Conservation (phyloP, 2,329 filamentous ascomycete species). For the Aspergillus alliaceus region DNA sequence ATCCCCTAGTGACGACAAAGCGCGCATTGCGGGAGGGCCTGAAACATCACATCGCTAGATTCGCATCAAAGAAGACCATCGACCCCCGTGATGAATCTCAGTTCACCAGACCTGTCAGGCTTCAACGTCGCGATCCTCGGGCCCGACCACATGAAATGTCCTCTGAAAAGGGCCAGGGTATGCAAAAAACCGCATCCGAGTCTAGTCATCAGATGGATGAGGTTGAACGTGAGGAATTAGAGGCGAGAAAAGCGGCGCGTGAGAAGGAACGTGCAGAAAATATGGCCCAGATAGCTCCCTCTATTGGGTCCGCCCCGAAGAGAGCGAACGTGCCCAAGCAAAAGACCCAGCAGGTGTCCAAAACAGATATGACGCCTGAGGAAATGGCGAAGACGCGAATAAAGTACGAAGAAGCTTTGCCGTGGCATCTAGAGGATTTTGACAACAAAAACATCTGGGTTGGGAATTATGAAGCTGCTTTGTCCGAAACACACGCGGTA, state of each 20-base stretch:
- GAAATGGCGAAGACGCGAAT: conserved; percentile 65
- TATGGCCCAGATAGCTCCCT: conserved; percentile 88
- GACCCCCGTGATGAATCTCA: conserved; percentile 75
- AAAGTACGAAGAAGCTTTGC: conserved; percentile 89
- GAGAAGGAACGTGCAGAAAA: conserved; percentile 85
- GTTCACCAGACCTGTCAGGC: conserved; percentile 82
- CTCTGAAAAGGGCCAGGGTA: conserved; percentile 42
- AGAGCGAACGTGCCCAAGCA: conserved; percentile 68
- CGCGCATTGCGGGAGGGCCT: conserved; percentile 74
- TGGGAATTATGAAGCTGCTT: conserved; percentile 82
- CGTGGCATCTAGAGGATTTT: conserved; percentile 96
- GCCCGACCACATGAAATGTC: conserved; percentile 58
- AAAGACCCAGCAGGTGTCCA: conserved; percentile 82
- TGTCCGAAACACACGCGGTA: conserved; percentile 78
- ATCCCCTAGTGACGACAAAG: conserved; percentile 79
- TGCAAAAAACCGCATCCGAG: conserved; percentile 37
- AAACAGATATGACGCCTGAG: conserved; percentile 73
- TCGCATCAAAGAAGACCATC: conserved; percentile 63
- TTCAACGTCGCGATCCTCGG: conserved; percentile 85
- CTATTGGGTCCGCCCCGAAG: conserved; percentile 66
- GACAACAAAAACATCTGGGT: conserved; percentile 95
- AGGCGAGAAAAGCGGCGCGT: conserved; percentile 68
- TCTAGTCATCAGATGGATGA: conserved; percentile 61
- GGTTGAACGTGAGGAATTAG: conserved; percentile 60
- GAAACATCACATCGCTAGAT: conserved; percentile 83